Conservation (phyloP, 2,329 filamentous ascomycete genomes). For the Hysterium pulicare region DNA sequence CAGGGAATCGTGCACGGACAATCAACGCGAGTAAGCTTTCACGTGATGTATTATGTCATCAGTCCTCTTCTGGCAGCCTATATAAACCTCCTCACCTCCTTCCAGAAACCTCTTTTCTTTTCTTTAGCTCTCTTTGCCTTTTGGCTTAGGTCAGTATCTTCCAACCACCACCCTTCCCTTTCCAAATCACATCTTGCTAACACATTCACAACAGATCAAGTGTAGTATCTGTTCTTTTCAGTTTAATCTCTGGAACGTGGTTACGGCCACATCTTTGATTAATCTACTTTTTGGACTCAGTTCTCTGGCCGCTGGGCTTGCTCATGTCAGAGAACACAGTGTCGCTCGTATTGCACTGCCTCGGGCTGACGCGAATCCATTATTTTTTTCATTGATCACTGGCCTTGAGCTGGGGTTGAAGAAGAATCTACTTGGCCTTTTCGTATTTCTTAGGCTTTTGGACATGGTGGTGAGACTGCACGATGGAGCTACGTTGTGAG, state of each 20-base stretch:
- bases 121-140: constrained; percentile 3
- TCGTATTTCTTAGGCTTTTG: no score
- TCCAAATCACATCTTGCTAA: not conserved
- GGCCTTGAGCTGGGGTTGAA: constrained; percentile 55
- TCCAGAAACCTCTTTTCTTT: constrained; percentile 1
- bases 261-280: constrained; percentile 14
- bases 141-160: constrained; percentile 1
- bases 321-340: constrained; percentile 17
- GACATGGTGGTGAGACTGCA: no score
- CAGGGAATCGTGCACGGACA: no score
- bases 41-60: no score
- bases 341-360: constrained; percentile 20
- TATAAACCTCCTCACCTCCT: no score
- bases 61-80: no score
- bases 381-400: constrained; percentile 60
- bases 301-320: constrained; percentile 16
- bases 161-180: not conserved
- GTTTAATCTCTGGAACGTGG: constrained; percentile 3
- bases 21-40: no score
- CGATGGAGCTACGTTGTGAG: no score
- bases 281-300: constrained; percentile 17
- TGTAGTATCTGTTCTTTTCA: constrained; percentile 3
- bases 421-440: constrained; percentile 52
- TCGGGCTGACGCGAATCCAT: constrained; percentile 18
- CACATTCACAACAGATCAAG: not conserved